Conservation (phyloP, 768 basidiomycete genomes). For the Termitomyces titanicus region DNA sequence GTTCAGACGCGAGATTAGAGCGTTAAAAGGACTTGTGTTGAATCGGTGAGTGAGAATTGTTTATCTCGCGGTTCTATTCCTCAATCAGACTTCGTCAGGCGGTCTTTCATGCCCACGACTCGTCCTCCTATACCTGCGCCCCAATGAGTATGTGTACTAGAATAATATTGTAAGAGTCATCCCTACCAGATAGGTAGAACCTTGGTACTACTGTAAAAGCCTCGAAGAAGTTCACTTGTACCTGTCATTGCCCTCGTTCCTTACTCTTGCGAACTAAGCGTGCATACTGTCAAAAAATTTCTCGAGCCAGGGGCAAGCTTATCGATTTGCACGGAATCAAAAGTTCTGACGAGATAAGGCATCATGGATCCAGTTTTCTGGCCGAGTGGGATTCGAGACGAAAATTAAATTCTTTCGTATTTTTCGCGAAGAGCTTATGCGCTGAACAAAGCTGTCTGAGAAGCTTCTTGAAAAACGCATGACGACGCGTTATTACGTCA, state of each 20-base stretch:
- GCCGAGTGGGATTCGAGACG: background rate
- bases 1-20: constrained; percentile 67
- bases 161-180: background rate
- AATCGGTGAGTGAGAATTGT: constrained; percentile 50
- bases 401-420: background rate
- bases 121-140: constrained; percentile 15
- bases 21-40: constrained; percentile 74
- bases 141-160: background rate
- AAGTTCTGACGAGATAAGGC: background rate
- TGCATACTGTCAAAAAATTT: too few species aligned
- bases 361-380: background rate
- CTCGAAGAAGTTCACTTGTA: too few species aligned
- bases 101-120: constrained; percentile 36
- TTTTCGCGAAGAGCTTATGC: too few species aligned
- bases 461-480: too few species aligned
- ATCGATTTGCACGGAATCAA: background rate
- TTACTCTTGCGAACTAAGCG: too few species aligned
- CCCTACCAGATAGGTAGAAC: background rate
- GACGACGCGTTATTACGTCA: constrained; percentile 19
- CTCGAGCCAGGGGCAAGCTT: too few species aligned
- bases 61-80: background rate
- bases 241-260: too few species aligned
- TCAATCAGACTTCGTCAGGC: constrained; percentile 20
- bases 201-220: too few species aligned
- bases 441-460: too few species aligned